These are phyloP conservation scores for Gryganskiella cystojenkinii DNA, from an alignment of 192 early-diverging fungal genomes.

Conservation along the genomic window DNA sequence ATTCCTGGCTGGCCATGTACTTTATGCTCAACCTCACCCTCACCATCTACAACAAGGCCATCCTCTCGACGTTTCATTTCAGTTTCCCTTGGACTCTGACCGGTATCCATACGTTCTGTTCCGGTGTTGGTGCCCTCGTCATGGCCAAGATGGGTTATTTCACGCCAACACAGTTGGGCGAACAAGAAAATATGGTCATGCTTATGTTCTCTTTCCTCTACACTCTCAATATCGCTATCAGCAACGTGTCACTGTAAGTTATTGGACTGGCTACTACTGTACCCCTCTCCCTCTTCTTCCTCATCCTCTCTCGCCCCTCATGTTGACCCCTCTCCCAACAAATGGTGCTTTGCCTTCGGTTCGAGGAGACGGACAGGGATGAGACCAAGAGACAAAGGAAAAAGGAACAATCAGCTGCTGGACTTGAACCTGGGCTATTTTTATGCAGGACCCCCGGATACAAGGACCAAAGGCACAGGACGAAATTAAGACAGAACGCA, in stretches of 20 bases:
- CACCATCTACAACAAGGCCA: slow-evolving; percentile 88
- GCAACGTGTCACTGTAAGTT: slow-evolving; percentile 84
- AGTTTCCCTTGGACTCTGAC: slow-evolving; percentile 90
- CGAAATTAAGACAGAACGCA: too few species aligned
- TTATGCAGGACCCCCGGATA: neutral
- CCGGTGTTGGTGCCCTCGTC: slow-evolving; percentile 73
- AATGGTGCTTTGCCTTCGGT: neutral
- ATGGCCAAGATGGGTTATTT: slow-evolving; percentile 62
- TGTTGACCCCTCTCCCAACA: neutral
- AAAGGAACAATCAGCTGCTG: too few species aligned
- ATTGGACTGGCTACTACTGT: neutral
- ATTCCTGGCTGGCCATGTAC: slow-evolving; percentile 73
- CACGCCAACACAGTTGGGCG: slow-evolving; percentile 61
- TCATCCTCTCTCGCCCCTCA: too few species aligned
- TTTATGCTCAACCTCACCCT: slow-evolving; percentile 80
- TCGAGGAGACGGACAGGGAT: neutral
- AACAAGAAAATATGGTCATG: slow-evolving; percentile 73
- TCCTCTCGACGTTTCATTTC: slow-evolving; percentile 79
- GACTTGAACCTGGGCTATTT: too few species aligned
- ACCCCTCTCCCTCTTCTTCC: neutral
- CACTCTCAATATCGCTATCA: slow-evolving; percentile 92
- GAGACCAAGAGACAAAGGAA: neutral
- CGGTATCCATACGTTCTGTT: slow-evolving; percentile 80
- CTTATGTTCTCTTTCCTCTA: slow-evolving; percentile 86
- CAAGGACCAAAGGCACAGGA: too few species aligned